Evolutionary conservation across 179 eudicot species (phyloP).

Genomic region (Nepenthes alata): DNA sequence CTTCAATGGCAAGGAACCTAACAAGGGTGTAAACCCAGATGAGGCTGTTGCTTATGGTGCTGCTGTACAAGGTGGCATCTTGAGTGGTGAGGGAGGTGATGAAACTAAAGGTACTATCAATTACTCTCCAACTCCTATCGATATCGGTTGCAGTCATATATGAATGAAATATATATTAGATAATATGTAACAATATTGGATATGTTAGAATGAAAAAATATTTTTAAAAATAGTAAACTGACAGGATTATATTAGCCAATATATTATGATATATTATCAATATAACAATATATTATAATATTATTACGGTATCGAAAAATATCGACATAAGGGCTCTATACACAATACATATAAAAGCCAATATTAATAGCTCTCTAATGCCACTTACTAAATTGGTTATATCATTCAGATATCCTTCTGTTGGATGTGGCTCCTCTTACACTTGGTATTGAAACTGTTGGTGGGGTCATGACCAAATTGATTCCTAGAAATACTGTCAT

Average conservation of each 20-base stretch:
- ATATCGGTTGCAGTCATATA: too few relatives aligned
- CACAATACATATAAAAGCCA: too few relatives aligned
- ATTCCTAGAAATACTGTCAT: slow-evolving; percentile 13
- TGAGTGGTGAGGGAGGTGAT: slow-evolving; percentile 15
- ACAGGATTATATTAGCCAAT: too few relatives aligned
- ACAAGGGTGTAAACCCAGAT: slow-evolving; percentile 13
- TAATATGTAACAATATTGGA: too few relatives aligned
- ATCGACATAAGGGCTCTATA: too few relatives aligned
- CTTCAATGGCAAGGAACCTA: slow-evolving; percentile 13
- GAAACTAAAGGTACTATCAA: slow-evolving; percentile 9
- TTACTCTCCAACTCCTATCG: neutral
- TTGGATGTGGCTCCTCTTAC: slow-evolving; percentile 16
- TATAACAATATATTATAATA: neutral
- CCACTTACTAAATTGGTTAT: neutral
- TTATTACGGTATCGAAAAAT: too few relatives aligned
- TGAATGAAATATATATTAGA: neutral
- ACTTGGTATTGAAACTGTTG: slow-evolving; percentile 13
- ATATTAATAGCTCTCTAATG: too few relatives aligned
- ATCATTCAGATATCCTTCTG: slow-evolving; percentile 8
- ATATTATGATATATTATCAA: too few relatives aligned
- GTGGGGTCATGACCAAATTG: slow-evolving; percentile 14
- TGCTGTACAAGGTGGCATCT: slow-evolving; percentile 12
- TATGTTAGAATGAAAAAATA: too few relatives aligned
- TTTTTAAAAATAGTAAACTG: too few relatives aligned
- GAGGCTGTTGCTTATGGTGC: slow-evolving; percentile 15